Conservation (phyloP, 257 asterid genomes). For the Salvia rosmarinus region DNA sequence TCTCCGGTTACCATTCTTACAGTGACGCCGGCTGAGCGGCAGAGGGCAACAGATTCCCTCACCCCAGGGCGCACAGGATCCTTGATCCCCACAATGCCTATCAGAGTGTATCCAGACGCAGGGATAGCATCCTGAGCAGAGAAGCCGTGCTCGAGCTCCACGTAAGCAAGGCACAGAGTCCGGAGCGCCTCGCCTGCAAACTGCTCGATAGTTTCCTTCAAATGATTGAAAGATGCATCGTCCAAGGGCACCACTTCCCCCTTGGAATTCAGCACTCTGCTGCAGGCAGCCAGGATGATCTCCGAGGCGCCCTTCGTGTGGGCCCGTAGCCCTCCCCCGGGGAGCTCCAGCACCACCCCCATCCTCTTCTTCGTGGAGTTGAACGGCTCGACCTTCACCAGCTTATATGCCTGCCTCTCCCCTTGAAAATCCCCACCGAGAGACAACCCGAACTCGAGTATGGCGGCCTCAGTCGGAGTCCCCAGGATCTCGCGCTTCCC, state of each 20-base stretch:
- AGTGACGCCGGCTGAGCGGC: constrained; percentile 80
- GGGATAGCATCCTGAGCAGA: constrained; percentile 64
- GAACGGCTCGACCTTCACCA: constrained; percentile 80
- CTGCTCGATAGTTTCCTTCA: constrained; percentile 57
- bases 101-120: constrained; percentile 58
- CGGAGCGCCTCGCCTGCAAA: constrained; percentile 84
- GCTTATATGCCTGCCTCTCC: constrained; percentile 50
- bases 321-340: constrained; percentile 69
- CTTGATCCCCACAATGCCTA: constrained; percentile 86
- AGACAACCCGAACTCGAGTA: constrained; percentile 71
- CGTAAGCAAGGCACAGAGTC: constrained; percentile 79
- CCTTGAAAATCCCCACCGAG: constrained; percentile 68
- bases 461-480: constrained; percentile 85
- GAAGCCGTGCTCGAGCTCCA: constrained; percentile 64
- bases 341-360: constrained; percentile 77
- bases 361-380: constrained; percentile 86
- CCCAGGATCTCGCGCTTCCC: constrained; percentile 75
- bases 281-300: constrained; percentile 76
- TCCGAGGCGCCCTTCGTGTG: constrained; percentile 91
- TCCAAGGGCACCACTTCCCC: constrained; percentile 64
- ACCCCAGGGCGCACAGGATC: constrained; percentile 95
- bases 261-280: constrained; percentile 55
- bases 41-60: constrained; percentile 84
- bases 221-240: constrained; percentile 44
- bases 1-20: constrained; percentile 97